Evolutionary conservation across 2,329 filamentous ascomycete genomes (phyloP), one percentile per base, ranked within the genome.

Genomic region (Ophiostoma sp.): DNA sequence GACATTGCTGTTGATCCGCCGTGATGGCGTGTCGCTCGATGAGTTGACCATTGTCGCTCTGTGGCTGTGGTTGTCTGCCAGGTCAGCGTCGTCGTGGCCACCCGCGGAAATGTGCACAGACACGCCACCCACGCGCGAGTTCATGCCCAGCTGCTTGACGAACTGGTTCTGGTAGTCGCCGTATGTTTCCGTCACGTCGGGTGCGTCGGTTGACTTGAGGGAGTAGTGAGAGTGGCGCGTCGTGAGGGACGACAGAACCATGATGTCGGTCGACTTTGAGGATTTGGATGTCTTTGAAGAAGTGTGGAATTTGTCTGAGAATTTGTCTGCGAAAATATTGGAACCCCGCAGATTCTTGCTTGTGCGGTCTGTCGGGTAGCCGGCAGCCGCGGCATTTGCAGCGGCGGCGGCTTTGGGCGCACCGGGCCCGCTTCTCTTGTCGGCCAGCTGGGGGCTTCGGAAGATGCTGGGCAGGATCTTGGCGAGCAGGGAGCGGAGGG

Each of bases 401-500:
- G 52, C 52, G 10, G 23, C 27, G 17, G 13, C 44, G 48, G 7
- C 44, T 23, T 64, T n/a, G 6, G 57, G 57, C 5, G 57, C 57
- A 7, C 27, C 57, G 5, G 57, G 23, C 2, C 57, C 57, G 57
- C 57, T 62, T 44, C 31, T 52, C 68, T 67, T 69, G 44, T 67
- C 10, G 33, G 23, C 1, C 8, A 36, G 52, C 54, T 41, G 68
- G n/a, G 57, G 62, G 17, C 23, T 23, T 48, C 57, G 48, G 65
- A 73, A 73, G 17, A 72, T 33, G 54, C 68, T n/a, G 15, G 74
- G 74, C n/a, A 71, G 44, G 31, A 70, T 23, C 6, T 44, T 64
- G 48, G 67, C 70, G 44, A 74, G 31, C 23, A 75, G 57, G 7
- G 72, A 65, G n/a, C 76, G 72, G 41, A 79, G 73, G 10, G 76